Percentiles rank a stretch among this genome's conserved stretches.
phyloP scores from a whole-genome alignment of 192 early-diverging fungal genomes.

The Chytriomyces hyalinus region DNA sequence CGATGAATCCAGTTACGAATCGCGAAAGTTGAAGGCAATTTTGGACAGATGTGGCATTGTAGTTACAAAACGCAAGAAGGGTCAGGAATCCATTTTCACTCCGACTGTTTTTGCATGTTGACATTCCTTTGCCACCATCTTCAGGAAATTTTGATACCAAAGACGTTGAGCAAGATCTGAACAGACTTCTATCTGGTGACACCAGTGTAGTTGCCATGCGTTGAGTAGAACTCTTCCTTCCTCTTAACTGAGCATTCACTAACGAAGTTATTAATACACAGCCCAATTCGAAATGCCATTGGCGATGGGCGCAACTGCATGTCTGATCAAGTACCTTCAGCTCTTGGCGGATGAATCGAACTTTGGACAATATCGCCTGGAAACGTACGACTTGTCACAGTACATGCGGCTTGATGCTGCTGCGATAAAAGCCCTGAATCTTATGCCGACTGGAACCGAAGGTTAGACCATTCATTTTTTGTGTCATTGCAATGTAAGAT shows the following conservation, averaged over 20 bases:
- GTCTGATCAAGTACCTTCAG: conserved; percentile 77
- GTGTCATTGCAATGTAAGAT: background rate
- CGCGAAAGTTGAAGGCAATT: conserved; percentile 69
- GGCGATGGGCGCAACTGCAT: conserved; percentile 71
- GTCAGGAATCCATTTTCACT: conserved; percentile 41
- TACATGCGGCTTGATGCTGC: conserved; percentile 92
- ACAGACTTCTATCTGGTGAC: conserved; percentile 73
- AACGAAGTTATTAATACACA: background rate
- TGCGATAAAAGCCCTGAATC: conserved; percentile 84
- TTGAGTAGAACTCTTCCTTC: conserved; percentile 46
- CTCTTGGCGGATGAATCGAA: conserved; percentile 79
- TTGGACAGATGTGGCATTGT: conserved; percentile 80
- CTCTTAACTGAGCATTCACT: background rate
- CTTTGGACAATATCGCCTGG: conserved; percentile 76
- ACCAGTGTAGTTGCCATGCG: conserved; percentile 68
- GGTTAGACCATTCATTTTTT: conserved; percentile 15
- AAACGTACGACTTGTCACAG: conserved; percentile 78
- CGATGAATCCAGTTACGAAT: conserved; percentile 69
- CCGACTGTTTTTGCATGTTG: background rate
- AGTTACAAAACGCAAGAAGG: conserved; percentile 68
- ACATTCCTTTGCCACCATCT: background rate
- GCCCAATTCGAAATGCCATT: conserved; percentile 75
- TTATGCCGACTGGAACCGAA: conserved; percentile 65
- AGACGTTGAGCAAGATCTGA: conserved; percentile 87
- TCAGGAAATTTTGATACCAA: conserved; percentile 70